Conservation (phyloP, 2,329 filamentous ascomycete genomes). For the Fonsecaea pugnacius region DNA sequence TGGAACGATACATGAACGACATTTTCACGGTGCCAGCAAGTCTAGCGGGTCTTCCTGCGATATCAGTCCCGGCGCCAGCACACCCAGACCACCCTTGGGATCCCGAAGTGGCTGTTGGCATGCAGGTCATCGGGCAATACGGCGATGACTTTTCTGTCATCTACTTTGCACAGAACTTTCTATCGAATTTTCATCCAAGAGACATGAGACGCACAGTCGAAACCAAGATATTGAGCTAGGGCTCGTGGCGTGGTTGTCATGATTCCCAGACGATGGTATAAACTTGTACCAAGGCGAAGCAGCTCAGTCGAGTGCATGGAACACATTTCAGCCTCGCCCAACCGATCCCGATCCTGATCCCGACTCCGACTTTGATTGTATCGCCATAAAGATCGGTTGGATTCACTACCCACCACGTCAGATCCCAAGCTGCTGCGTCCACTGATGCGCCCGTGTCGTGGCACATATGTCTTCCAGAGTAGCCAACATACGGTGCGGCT, state of each 20-base stretch:
- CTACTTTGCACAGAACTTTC: conserved; percentile 30
- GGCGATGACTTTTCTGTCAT: conserved; percentile 46
- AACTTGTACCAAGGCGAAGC: background rate
- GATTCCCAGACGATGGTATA: background rate
- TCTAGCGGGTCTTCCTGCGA: conserved; percentile 83
- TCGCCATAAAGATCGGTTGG: background rate
- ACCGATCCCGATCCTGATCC: background rate
- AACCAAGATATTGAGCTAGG: conserved; percentile 12
- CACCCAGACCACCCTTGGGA: conserved; percentile 32
- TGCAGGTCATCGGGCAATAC: conserved; percentile 55
- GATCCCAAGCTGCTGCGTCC: background rate
- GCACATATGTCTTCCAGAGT: background rate
- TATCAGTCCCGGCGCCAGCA: conserved; percentile 72
- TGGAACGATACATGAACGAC: conserved; percentile 90
- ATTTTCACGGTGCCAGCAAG: conserved; percentile 95
- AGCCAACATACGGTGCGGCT: background rate
- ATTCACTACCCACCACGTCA: background rate
- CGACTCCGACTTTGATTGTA: background rate
- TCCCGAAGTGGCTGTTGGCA: conserved; percentile 42
- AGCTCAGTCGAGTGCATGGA: background rate
- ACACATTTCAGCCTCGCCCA: background rate
- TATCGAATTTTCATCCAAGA: conserved; percentile 25
- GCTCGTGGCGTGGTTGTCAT: background rate
- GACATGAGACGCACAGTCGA: conserved; percentile 9
- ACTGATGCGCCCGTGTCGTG: background rate